Conservation (phyloP, 2,329 filamentous ascomycete genomes). For the Ceratocystis harringtonii region DNA sequence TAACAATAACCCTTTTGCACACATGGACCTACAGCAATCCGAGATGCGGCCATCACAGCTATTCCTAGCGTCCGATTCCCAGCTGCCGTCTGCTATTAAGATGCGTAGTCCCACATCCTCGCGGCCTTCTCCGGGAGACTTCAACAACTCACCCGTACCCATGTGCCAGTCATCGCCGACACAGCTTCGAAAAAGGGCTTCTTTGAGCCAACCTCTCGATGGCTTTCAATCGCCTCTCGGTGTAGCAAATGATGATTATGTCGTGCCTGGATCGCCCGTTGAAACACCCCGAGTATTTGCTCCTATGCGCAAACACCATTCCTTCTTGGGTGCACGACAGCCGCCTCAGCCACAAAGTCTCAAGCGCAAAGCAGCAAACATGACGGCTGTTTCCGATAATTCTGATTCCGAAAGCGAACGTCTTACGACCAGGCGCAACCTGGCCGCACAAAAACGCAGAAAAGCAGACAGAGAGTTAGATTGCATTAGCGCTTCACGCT, state of each 20-base stretch:
- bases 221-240: not conserved
- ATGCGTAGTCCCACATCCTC: constrained; percentile 41
- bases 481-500: not conserved
- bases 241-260: not conserved
- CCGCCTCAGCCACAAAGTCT: not conserved
- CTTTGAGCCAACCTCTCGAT: not conserved
- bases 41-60: constrained; percentile 30
- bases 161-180: constrained; percentile 23
- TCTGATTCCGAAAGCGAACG: not conserved
- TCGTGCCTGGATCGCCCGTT: constrained; percentile 6
- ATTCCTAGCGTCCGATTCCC: constrained; percentile 35
- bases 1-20: constrained; percentile 33
- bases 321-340: constrained; percentile 2
- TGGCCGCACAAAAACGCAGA: constrained; percentile 9
- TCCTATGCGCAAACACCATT: constrained; percentile 3
- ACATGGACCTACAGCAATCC: constrained; percentile 6
- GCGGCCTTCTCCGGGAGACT: constrained; percentile 37
- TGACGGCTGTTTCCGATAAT: not conserved
- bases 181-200: not conserved
- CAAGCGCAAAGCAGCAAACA: constrained; percentile 5
- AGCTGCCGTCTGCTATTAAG: constrained; percentile 37
- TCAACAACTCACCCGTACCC: constrained; percentile 33
- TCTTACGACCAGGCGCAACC: not conserved
- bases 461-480: constrained; percentile 4
- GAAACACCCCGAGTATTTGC: not conserved